These are phyloP conservation scores for Fremontodendron californicum DNA, from an alignment of 345 rosid species.

Conservation along the genomic window DNA sequence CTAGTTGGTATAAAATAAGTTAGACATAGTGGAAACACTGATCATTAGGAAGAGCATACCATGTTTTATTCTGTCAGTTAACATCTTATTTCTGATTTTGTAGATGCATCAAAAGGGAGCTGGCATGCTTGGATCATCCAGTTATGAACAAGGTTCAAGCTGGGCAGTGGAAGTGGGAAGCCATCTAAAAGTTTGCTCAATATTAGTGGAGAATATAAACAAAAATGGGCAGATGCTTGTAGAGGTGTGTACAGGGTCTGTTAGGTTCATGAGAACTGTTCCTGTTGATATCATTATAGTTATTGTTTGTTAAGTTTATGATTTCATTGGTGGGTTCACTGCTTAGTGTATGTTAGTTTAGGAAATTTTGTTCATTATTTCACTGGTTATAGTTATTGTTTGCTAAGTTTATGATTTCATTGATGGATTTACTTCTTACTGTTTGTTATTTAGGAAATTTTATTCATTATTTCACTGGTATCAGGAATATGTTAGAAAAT, in stretches of 20 bases:
- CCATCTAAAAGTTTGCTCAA: slow-evolving; percentile 83
- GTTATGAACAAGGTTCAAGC: slow-evolving; percentile 56
- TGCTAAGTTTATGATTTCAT: neutral
- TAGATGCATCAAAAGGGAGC: slow-evolving; percentile 64
- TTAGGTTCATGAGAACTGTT: slow-evolving; percentile 1
- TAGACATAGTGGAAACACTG: neutral
- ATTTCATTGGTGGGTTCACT: neutral
- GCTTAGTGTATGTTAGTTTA: neutral
- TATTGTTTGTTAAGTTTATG: neutral
- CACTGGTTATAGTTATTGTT: neutral
- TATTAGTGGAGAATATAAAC: slow-evolving; percentile 82
- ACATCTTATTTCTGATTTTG: slow-evolving; percentile 19
- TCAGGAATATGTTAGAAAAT: neutral
- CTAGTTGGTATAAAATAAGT: neutral
- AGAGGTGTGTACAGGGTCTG: slow-evolving; percentile 47
- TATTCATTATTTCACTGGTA: slow-evolving; percentile 8
- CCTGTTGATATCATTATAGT: neutral
- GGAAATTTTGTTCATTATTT: neutral
- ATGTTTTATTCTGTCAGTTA: neutral
- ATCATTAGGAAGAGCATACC: neutral
- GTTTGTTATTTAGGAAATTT: neutral
- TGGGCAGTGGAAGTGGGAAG: slow-evolving; percentile 93
- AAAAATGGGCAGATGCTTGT: slow-evolving; percentile 84
- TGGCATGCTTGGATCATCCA: slow-evolving; percentile 35
- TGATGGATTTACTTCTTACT: too few relatives aligned